Percentiles rank a stretch among this genome's conserved stretches.
These are phyloP conservation scores for Flaveria brownii DNA, from an alignment of 129 eudicot genomes.

Conservation along the genomic window DNA sequence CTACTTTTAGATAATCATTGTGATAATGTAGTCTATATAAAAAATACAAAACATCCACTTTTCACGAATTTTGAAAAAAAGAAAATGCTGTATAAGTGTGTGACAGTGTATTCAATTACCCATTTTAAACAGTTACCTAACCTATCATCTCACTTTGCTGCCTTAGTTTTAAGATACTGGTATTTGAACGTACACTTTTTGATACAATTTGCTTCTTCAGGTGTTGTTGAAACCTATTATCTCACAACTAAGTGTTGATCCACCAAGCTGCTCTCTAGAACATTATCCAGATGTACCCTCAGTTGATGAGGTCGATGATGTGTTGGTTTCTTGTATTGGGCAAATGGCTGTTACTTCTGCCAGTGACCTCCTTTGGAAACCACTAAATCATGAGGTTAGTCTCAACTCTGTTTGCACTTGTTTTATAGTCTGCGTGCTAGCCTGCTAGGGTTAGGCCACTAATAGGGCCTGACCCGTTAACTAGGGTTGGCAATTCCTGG, in stretches of 20 bases:
- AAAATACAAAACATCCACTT: background rate
- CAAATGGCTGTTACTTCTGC: constrained; percentile 96
- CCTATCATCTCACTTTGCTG: background rate
- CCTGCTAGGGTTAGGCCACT: no score
- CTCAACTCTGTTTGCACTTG: background rate
- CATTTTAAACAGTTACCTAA: background rate
- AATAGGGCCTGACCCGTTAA: background rate
- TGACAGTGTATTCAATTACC: no score
- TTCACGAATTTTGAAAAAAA: background rate
- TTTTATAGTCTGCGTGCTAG: background rate
- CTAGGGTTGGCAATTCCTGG: no score
- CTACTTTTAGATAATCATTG: background rate
- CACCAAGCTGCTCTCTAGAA: constrained; percentile 62
- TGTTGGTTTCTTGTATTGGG: constrained; percentile 79
- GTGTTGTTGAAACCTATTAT: constrained; percentile 74
- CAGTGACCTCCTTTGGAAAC: constrained; percentile 84
- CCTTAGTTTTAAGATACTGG: background rate
- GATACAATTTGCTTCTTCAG: constrained; percentile 34
- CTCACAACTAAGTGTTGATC: constrained; percentile 65
- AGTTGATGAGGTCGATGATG: constrained; percentile 66
- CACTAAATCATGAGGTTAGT: constrained; percentile 77
- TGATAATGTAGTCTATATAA: background rate
- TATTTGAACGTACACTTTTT: background rate
- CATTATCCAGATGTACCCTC: constrained; percentile 57
- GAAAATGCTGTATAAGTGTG: background rate